phyloP scores from a whole-genome alignment of 2,329 filamentous ascomycete genomes.

The Gaeumannomyces sp. region DNA sequence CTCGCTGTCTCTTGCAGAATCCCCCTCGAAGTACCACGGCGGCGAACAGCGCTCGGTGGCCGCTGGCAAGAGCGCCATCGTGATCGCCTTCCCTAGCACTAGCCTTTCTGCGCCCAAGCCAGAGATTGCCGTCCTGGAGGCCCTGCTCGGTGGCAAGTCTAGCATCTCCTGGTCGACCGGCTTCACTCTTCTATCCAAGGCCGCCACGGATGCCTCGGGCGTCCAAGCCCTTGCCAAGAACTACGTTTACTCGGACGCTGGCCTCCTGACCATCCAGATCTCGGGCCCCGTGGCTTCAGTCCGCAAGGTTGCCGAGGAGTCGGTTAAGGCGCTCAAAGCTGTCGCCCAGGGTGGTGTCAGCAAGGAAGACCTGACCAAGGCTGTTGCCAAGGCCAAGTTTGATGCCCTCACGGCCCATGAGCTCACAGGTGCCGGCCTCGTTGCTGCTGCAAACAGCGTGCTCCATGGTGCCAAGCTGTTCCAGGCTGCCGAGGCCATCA shows the following conservation, averaged over 20 bases:
- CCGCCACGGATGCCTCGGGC: slow-evolving; percentile 57
- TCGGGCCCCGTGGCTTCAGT: slow-evolving; percentile 69
- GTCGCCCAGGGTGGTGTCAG: slow-evolving; percentile 68
- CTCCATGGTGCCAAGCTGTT: slow-evolving; percentile 76
- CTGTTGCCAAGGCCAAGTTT: slow-evolving; percentile 89
- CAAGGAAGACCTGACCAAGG: slow-evolving; percentile 87
- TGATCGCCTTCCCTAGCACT: slow-evolving; percentile 89
- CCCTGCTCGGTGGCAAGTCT: slow-evolving; percentile 84
- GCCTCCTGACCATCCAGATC: slow-evolving; percentile 79
- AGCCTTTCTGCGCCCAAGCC: slow-evolving; percentile 79
- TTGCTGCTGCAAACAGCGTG: slow-evolving; percentile 78
- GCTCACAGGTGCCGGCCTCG: slow-evolving; percentile 68
- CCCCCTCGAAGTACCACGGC: slow-evolving; percentile 81
- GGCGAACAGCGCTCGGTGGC: slow-evolving; percentile 88
- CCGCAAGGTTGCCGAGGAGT: slow-evolving; percentile 65
- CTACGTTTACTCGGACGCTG: slow-evolving; percentile 86
- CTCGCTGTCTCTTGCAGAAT: slow-evolving; percentile 49
- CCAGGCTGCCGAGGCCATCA: slow-evolving; percentile 73
- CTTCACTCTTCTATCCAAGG: slow-evolving; percentile 85
- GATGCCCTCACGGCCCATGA: slow-evolving; percentile 78
- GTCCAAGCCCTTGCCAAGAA: slow-evolving; percentile 69
- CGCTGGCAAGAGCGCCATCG: slow-evolving; percentile 70
- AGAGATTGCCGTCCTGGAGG: slow-evolving; percentile 78
- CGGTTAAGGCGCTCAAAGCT: slow-evolving; percentile 76
- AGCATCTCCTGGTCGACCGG: slow-evolving; percentile 94